phyloP scores from a whole-genome alignment of 306 rosid genomes.

The Arachis stenosperma region DNA sequence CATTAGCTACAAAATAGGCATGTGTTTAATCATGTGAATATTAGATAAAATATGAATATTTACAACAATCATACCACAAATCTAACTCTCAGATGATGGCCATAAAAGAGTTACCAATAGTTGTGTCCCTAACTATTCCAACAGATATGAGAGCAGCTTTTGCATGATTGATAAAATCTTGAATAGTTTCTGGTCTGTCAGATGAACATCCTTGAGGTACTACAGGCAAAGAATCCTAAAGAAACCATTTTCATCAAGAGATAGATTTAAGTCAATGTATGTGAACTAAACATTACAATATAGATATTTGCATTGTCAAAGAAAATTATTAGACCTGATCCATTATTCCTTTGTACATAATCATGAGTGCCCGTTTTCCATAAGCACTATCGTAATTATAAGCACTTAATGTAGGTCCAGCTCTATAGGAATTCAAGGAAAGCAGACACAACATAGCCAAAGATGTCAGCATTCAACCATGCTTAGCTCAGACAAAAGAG shows the following conservation, averaged over 20 bases:
- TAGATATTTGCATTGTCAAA: constrained; percentile 26
- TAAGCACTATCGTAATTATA: constrained; percentile 94
- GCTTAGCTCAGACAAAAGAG: constrained; percentile 29
- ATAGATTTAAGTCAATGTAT: constrained; percentile 26
- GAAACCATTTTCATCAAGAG: constrained; percentile 42
- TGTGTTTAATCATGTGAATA: constrained; percentile 27
- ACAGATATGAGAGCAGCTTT: constrained; percentile 90
- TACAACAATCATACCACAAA: constrained; percentile 17
- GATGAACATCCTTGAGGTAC: constrained; percentile 92
- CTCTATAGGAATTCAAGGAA: constrained; percentile 63
- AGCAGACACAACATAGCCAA: constrained; percentile 39
- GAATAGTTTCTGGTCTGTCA: constrained; percentile 71
- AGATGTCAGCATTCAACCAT: constrained; percentile 38
- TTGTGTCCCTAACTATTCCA: constrained; percentile 86
- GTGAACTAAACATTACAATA: constrained; percentile 26
- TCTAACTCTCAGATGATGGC: neutral
- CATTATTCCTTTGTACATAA: constrained; percentile 94
- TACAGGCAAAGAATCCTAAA: constrained; percentile 86
- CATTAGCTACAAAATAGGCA: constrained; percentile 60
- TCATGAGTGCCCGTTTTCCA: constrained; percentile 82
- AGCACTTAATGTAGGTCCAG: constrained; percentile 89
- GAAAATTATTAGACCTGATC: constrained; percentile 74
- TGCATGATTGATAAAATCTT: constrained; percentile 76
- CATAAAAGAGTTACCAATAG: constrained; percentile 54
- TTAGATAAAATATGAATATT: neutral